Evolutionary conservation across 2,329 filamentous ascomycete species (phyloP).

Genomic region (Triangularia verruculosa): DNA sequence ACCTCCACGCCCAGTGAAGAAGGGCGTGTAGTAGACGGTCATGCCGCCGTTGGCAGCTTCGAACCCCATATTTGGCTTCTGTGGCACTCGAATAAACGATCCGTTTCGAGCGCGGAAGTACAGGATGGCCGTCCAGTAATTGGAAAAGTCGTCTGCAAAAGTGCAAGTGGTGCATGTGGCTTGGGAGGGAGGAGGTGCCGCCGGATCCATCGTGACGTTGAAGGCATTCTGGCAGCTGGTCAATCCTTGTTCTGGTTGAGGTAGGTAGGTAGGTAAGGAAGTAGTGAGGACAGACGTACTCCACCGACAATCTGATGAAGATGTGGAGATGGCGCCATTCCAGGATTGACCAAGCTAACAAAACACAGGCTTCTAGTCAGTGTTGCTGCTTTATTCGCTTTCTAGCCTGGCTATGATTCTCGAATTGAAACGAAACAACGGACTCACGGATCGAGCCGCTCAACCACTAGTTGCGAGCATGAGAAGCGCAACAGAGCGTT

Average conservation of each 20-base stretch:
- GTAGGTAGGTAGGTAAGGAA: no score
- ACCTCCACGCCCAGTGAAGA: constrained; percentile 21
- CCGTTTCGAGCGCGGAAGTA: constrained; percentile 35
- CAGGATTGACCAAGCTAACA: constrained; percentile 20
- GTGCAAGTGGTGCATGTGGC: constrained; percentile 33
- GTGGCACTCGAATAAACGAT: constrained; percentile 33
- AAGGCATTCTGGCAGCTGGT: constrained; percentile 33
- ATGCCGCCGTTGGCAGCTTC: constrained; percentile 33
- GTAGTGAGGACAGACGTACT: neutral
- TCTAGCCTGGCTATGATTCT: neutral
- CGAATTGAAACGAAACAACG: neutral
- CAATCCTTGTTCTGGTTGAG: neutral
- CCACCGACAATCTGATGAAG: constrained; percentile 22
- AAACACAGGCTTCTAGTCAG: neutral
- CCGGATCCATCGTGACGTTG: constrained; percentile 37
- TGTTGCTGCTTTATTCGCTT: neutral
- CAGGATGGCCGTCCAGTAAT: constrained; percentile 28
- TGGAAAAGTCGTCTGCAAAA: constrained; percentile 36
- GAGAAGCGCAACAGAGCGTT: constrained; percentile 23
- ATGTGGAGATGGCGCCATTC: constrained; percentile 19
- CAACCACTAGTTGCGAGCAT: constrained; percentile 23
- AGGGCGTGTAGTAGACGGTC: constrained; percentile 35
- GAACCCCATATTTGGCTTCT: constrained; percentile 34
- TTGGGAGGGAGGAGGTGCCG: constrained; percentile 21
- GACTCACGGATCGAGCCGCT: constrained; percentile 22